A percentile compares a stretch with the other conserved stretches of the same genome.
Conservation (phyloP, 208 protist species). For the Wallacemonas rigidus region DNA sequence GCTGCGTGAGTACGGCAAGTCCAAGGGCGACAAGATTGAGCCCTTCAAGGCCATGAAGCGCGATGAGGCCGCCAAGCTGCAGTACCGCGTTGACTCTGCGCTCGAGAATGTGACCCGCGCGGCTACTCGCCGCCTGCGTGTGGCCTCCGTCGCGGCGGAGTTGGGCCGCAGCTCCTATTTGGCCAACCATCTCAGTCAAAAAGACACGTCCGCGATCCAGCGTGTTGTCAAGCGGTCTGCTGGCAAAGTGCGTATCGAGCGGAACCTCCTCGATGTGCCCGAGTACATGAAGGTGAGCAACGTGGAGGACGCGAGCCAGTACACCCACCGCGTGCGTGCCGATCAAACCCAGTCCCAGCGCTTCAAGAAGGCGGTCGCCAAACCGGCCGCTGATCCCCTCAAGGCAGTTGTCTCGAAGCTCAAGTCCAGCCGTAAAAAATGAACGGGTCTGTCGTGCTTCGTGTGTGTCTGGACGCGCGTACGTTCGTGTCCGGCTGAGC, state of each 20-base stretch:
- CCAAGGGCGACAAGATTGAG: slow-evolving; percentile 43
- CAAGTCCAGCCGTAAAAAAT: slow-evolving; percentile 48
- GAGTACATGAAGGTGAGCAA: slow-evolving; percentile 82
- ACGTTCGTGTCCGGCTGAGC: no score
- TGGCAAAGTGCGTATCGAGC: slow-evolving; percentile 79
- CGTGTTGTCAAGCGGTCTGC: slow-evolving; percentile 80
- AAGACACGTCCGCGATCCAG: slow-evolving; percentile 85
- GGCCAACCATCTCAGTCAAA: slow-evolving; percentile 89
- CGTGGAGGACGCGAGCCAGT: slow-evolving; percentile 70
- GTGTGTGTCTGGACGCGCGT: no score
- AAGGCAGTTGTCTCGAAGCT: slow-evolving; percentile 61
- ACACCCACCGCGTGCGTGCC: slow-evolving; percentile 72
- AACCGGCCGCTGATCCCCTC: slow-evolving; percentile 53
- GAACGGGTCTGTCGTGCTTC: not conserved
- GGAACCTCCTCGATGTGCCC: slow-evolving; percentile 89
- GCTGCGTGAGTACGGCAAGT: slow-evolving; percentile 63
- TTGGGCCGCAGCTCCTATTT: slow-evolving; percentile 90
- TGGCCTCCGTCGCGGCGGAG: slow-evolving; percentile 83
- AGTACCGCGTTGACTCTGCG: slow-evolving; percentile 86
- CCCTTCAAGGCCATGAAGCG: slow-evolving; percentile 84
- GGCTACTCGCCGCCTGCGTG: slow-evolving; percentile 77
- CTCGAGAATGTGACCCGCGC: slow-evolving; percentile 75
- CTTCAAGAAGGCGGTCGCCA: slow-evolving; percentile 36
- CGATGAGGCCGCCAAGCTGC: slow-evolving; percentile 73
- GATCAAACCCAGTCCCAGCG: slow-evolving; percentile 44